Evolutionary conservation across 495 filamentous ascomycete species (phyloP), one percentile per base, ranked within the genome.

Genomic region (Penicillium turbatum): DNA sequence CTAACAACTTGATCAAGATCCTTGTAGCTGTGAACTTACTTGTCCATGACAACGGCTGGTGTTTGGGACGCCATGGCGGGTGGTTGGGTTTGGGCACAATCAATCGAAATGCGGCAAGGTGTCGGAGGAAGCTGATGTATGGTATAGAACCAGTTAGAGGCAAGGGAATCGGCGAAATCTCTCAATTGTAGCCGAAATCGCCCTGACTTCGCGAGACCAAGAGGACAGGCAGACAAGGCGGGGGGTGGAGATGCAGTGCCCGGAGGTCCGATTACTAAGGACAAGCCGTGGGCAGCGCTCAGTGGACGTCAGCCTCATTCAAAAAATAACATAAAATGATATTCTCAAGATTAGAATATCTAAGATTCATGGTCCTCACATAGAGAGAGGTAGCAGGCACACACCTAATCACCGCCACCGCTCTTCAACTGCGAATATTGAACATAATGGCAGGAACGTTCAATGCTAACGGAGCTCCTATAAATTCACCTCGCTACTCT

Each of bases 1-100:
- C 39, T 15, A 13, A 39, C 46, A 51, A 51, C 59, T 36, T 27
- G 13, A 43, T 0, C 19, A 21, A 37, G 15, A 35, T 36, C 41
- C 5, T 35, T 26, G 37, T 15, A 32, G n/a, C 19, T 34, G 13
- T 61, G 42, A 55, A 81, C 93, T 63, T 86, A 98, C 93, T 98
- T 98, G 93, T 98, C 93, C 90, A 98, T 98, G 89, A 98, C 93
- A 96, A 98, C 95, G 87, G 93, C 93, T 58, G 93, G 93, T 67
- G 93, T 97, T 86, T 97, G 91, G 77, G 85, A 85, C 60, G 93
- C 89, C 93, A 98, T 98, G 66, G 65, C 67, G 65, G 61, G 59
- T 53, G 62, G 57, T 45, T 36, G 55, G 54, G 59, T 49, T 51
- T 57, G 46, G 49, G 38, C 42, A 43, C 49, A 34, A 43, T 31